Evolutionary conservation across 768 basidiomycete species (phyloP), one percentile per base, ranked within the genome.

Genomic region (Lepiota brunneoincarnata): DNA sequence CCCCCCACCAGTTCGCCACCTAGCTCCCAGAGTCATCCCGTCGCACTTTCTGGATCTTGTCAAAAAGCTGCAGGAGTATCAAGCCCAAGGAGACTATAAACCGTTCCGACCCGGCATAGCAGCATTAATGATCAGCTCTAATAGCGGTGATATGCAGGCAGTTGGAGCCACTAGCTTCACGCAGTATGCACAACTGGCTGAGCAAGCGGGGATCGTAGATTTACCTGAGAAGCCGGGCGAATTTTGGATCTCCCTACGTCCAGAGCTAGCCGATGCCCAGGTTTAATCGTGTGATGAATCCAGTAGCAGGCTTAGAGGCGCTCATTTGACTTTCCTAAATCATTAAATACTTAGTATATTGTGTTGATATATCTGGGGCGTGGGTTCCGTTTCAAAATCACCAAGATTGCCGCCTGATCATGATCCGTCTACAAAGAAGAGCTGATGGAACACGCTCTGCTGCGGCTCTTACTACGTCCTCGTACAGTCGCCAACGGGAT

Each of bases 81-180:
- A 63, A 36, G 59, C 53, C 6, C 65, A 68, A 15, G 75, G 73
- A 2, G 38, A 59, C 20, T 12, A 37, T 3, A 55, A 57, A 21
- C 60, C 64, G 15, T 61, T 69, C 18, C 69, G 76, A 56, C 76
- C 74, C 21, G 14, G 55, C 1, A 51, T 79, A 5, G 75, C 71
- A 17, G 51, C 64, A 20, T 56, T 71, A 3, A 77, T 75, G 42
- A 55, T 58, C 53, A 56, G 45, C 15, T 37, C 53, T 17, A 46
- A 51, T 35, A 18, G 24, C 10, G 37, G 31, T 21, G 26, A 48
- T 11, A 18, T 49, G 10, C 24, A 46, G 34, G 9, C 54, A 23
- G 72, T 69, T 7, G 67, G 72, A 1, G 70, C 66, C 7, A 23
- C 63, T 10, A 68, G 59, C 23, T 75, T 80, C 53, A 65, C 58